These are phyloP conservation scores for Rhynchospora breviuscula DNA, from an alignment of 176 grass and related monocot species.

Conservation along the genomic window DNA sequence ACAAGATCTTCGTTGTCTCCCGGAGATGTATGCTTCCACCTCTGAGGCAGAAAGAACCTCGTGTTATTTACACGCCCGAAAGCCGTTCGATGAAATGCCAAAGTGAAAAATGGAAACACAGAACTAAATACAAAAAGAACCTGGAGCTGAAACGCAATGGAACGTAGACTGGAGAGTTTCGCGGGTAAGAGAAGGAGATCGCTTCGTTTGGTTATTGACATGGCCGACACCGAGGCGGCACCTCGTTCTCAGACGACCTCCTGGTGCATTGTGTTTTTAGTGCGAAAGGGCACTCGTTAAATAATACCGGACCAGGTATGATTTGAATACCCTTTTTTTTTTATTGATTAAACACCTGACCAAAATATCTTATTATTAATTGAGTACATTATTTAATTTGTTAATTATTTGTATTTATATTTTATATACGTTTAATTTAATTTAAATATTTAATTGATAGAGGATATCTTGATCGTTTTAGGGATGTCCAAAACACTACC, in stretches of 20 bases:
- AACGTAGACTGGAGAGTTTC: slow-evolving; percentile 31
- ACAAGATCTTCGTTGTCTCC: neutral
- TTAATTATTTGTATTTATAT: too few relatives aligned
- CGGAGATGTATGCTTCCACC: slow-evolving; percentile 27
- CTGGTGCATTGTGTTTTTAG: neutral
- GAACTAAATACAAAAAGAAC: slow-evolving; percentile 10
- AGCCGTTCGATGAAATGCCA: slow-evolving; percentile 51
- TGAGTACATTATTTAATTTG: too few relatives aligned
- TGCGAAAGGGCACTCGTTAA: neutral
- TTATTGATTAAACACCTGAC: too few relatives aligned
- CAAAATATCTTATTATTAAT: too few relatives aligned
- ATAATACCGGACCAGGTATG: too few relatives aligned
- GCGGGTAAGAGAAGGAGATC: neutral
- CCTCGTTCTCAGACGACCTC: neutral
- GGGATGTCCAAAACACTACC: too few relatives aligned
- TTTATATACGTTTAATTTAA: too few relatives aligned
- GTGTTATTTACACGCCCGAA: neutral
- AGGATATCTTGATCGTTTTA: too few relatives aligned
- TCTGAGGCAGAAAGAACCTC: slow-evolving; percentile 33
- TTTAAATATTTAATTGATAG: too few relatives aligned
- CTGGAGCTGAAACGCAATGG: slow-evolving; percentile 34
- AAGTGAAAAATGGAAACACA: neutral
- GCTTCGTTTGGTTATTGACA: slow-evolving; percentile 38
- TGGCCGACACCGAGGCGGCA: neutral
- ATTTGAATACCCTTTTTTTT: too few relatives aligned